Percentiles rank a stretch among this genome's conserved stretches.
phyloP scores from a whole-genome alignment of 2,329 filamentous ascomycete species.

The Aurifilum marmelostoma region DNA sequence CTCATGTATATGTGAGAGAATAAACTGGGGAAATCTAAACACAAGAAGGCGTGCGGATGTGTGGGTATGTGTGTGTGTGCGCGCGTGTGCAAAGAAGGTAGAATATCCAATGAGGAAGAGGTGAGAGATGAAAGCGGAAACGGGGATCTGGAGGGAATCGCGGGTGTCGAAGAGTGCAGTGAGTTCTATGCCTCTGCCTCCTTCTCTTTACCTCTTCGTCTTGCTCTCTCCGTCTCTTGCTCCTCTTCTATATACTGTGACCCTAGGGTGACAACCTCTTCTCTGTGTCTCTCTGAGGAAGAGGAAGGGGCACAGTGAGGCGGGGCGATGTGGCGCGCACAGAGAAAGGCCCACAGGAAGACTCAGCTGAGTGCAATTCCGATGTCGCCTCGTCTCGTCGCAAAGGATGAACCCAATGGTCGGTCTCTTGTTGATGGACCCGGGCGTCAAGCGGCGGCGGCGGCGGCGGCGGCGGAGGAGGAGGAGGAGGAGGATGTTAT shows the following conservation, averaged over 20 bases:
- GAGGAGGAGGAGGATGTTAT: neutral
- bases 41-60: neutral
- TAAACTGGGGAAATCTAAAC: neutral
- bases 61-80: neutral
- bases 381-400: neutral
- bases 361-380: neutral
- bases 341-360: neutral
- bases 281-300: neutral
- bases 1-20: slow-evolving; percentile 11
- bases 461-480: too few relatives aligned
- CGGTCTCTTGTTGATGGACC: neutral
- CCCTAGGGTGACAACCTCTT: neutral
- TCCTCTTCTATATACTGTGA: neutral
- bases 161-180: neutral
- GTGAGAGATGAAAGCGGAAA: neutral
- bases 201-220: too few relatives aligned
- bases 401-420: neutral
- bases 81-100: neutral
- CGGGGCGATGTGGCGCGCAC: neutral
- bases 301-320: neutral
- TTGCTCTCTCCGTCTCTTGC: neutral
- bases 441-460: neutral
- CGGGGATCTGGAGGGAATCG: neutral
- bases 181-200: neutral
- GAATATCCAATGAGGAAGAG: neutral